Percentiles rank a stretch among this genome's conserved stretches.
These are phyloP conservation scores for Croton laevigatus DNA, from an alignment of 441 rosid species.

Conservation along the genomic window DNA sequence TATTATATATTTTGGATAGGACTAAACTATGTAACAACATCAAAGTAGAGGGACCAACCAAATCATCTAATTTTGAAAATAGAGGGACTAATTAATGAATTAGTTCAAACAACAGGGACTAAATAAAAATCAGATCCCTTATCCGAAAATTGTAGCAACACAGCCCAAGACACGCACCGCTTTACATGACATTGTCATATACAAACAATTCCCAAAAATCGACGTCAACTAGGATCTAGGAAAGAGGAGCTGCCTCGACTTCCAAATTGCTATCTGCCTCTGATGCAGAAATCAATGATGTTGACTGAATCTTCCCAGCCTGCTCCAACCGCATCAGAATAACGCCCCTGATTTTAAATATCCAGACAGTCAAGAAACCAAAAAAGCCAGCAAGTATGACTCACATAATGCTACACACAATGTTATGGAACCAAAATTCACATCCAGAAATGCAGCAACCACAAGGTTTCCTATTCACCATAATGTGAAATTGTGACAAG, in stretches of 20 bases:
- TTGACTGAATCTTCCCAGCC: constrained; percentile 89
- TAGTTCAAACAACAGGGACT: too few species aligned
- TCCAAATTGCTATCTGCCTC: constrained; percentile 43
- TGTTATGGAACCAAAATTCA: not conserved
- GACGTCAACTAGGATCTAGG: not conserved
- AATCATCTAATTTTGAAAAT: too few species aligned
- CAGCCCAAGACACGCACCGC: too few species aligned
- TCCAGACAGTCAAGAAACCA: not conserved
- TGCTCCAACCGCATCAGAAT: constrained; percentile 88
- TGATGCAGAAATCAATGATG: constrained; percentile 71
- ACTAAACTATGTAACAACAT: too few species aligned
- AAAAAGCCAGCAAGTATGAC: not conserved
- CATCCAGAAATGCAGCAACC: not conserved
- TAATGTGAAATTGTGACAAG: not conserved
- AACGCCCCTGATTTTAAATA: constrained; percentile 57
- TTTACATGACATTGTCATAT: not conserved
- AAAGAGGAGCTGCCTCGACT: not conserved
- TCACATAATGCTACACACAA: not conserved
- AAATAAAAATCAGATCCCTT: too few species aligned
- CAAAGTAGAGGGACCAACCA: too few species aligned
- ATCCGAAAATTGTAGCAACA: too few species aligned
- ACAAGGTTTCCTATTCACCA: not conserved
- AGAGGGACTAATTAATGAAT: too few species aligned
- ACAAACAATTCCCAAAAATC: constrained; percentile 10
- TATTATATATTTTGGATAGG: too few species aligned